Evolutionary conservation across 208 protist species (phyloP), one percentile per base, ranked within the genome.

Genomic region (Lotmaria passim): DNA sequence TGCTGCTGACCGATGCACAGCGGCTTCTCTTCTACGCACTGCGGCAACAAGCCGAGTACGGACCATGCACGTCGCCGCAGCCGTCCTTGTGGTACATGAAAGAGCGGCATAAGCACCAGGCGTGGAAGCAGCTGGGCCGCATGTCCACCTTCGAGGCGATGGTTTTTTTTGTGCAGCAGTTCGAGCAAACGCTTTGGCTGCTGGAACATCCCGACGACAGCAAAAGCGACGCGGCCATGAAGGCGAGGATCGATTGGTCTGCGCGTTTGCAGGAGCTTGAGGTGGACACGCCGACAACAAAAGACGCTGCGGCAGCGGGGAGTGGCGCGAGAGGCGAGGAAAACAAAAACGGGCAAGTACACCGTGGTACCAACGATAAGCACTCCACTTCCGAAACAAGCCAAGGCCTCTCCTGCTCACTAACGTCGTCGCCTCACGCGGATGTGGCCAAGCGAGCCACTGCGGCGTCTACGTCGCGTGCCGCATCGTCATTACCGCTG

Each of bases 111-210:
- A 93, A 92, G 75, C 78, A 93, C 71, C 48, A 79, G 24, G 90
- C 90, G 65, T 95, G 90, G 87, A 78, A 73, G 62, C 70, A 85
- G 69, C 80, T 95, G 2, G 73, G 72, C 14, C 57, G 56, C 75
- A 91, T 92, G 78, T 81, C 76, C 19, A 73, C 51, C 28, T 93
- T 88, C 68, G 90, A 95, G 66, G 86, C 87, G 21, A 95, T 95
- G 90, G 90, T 95, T n/a, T 76, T 83, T 66, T 95, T 91, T 78
- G 90, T 95, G 52, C 75, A 78, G 30, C 71, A 74, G 30, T 69
- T 79, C 15, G 65, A 91, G 41, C 75, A 79, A 23, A 46, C 55
- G 3, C 62, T 87, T 3, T 47, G n/a, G 56, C 19, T 53, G 15
- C 44, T 77, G 15, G 71, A 77, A 36, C 48, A 53, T 26, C 26